These are phyloP conservation scores for Chernovozyma sophiae-reginae DNA, from an alignment of 1,139 yeast genomes.

Conservation along the genomic window DNA sequence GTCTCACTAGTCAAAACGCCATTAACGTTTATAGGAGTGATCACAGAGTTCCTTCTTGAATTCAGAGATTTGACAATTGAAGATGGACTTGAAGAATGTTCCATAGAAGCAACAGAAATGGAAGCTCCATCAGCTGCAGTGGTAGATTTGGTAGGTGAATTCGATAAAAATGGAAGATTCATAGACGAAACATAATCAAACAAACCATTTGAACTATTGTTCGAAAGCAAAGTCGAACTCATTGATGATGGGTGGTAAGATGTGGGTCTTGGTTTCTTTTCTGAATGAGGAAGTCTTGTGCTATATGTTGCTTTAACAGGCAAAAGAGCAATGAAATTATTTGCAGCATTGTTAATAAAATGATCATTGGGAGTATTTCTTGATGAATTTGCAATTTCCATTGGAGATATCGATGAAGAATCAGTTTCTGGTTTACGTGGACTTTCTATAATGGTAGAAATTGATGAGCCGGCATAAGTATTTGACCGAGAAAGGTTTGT, in stretches of 20 bases:
- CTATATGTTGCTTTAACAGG: slow-evolving; percentile 5
- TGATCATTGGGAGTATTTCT: not conserved
- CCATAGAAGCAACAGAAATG: not conserved
- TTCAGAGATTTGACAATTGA: slow-evolving; percentile 10
- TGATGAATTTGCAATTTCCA: not conserved
- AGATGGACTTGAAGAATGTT: slow-evolving; percentile 1
- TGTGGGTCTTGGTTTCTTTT: slow-evolving; percentile 71
- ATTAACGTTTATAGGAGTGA: slow-evolving; percentile 45
- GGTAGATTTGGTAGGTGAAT: slow-evolving; percentile 33
- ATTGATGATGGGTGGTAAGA: slow-evolving; percentile 68
- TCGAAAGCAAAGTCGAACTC: slow-evolving; percentile 30
- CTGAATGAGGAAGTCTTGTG: slow-evolving; percentile 36
- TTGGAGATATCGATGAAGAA: slow-evolving; percentile 3
- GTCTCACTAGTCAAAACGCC: slow-evolving; percentile 41
- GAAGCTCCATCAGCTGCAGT: slow-evolving; percentile 13
- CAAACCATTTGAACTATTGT: slow-evolving; percentile 19
- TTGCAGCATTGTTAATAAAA: not conserved
- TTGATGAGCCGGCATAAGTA: slow-evolving; percentile 39
- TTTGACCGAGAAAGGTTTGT: slow-evolving; percentile 23
- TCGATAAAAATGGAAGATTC: slow-evolving; percentile 29
- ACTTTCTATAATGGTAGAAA: slow-evolving; percentile 45
- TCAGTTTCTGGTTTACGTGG: slow-evolving; percentile 26
- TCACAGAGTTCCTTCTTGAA: slow-evolving; percentile 41
- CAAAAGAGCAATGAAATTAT: slow-evolving; percentile 4
- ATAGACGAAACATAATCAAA: slow-evolving; percentile 30